Conservation (phyloP, 2,329 filamentous ascomycete species). For the Aspergillus pseudoviridinutans region DNA sequence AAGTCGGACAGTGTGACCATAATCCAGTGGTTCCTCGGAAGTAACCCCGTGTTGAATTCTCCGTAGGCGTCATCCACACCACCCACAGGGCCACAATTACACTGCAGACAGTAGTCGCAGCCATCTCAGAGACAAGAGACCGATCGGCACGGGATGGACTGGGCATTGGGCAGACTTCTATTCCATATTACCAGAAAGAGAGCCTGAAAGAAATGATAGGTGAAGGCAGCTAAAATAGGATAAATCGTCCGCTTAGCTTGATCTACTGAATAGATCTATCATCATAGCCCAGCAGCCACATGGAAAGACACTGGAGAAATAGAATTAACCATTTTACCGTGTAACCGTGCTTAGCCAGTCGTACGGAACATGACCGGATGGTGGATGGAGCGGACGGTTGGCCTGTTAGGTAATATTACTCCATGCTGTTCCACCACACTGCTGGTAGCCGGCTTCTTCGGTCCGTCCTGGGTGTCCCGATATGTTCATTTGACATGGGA, state of each 20-base stretch:
- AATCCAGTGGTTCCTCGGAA: not conserved
- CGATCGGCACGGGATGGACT: not conserved
- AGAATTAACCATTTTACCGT: not conserved
- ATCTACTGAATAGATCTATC: no score
- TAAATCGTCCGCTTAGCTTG: not conserved
- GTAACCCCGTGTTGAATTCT: not conserved
- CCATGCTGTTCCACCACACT: conserved; percentile 21
- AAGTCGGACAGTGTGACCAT: not conserved
- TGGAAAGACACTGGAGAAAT: no score
- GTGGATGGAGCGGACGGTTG: not conserved
- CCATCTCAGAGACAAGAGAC: not conserved
- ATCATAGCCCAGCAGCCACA: no score
- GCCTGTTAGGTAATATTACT: conserved; percentile 17
- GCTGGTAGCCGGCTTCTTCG: conserved; percentile 19
- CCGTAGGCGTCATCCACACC: not conserved
- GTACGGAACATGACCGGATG: conserved; percentile 7
- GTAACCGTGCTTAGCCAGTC: not conserved
- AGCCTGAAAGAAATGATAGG: not conserved
- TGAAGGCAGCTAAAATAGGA: not conserved
- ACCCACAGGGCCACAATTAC: not conserved
- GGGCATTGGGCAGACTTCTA: not conserved
- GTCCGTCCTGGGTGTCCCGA: conserved; percentile 5
- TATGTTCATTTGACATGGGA: not conserved
- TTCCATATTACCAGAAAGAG: not conserved
- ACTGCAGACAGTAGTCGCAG: not conserved